These are phyloP conservation scores for Mycena galericulata DNA, from an alignment of 768 basidiomycete species.

Conservation along the genomic window DNA sequence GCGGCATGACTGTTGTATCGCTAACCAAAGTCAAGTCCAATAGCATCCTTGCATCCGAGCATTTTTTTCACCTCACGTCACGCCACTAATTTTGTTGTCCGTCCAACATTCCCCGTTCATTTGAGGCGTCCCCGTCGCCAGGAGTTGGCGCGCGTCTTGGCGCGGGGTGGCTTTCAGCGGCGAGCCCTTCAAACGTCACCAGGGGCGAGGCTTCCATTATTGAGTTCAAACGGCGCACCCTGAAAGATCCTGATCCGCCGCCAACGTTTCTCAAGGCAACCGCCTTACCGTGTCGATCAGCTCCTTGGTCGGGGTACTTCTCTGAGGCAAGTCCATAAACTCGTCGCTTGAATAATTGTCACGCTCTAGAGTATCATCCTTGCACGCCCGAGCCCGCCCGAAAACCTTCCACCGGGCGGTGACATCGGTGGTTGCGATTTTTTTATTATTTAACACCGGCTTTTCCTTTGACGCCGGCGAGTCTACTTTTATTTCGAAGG, in stretches of 20 bases:
- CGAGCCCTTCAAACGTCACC: constrained; percentile 9
- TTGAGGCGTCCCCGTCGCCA: neutral
- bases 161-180: neutral
- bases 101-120: constrained; percentile 17
- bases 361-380: neutral
- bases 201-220: constrained; percentile 19
- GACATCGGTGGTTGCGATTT: neutral
- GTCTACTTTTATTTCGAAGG: constrained; percentile 12
- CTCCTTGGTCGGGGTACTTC: neutral
- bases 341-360: constrained; percentile 1
- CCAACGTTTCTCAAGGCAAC: constrained; percentile 23
- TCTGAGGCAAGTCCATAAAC: neutral
- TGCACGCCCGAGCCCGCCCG: neutral
- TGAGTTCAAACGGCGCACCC: neutral
- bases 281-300: neutral
- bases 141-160: neutral
- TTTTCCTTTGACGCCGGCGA: constrained; percentile 26
- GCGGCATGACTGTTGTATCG: neutral
- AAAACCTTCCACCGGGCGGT: constrained; percentile 2
- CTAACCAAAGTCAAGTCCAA: neutral
- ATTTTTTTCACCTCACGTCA: neutral
- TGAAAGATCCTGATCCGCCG: constrained; percentile 1
- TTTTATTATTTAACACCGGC: neutral
- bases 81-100: constrained; percentile 14
- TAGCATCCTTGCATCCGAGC: neutral